Conservation (phyloP, 768 basidiomycete genomes). For the Calocera cornea region DNA sequence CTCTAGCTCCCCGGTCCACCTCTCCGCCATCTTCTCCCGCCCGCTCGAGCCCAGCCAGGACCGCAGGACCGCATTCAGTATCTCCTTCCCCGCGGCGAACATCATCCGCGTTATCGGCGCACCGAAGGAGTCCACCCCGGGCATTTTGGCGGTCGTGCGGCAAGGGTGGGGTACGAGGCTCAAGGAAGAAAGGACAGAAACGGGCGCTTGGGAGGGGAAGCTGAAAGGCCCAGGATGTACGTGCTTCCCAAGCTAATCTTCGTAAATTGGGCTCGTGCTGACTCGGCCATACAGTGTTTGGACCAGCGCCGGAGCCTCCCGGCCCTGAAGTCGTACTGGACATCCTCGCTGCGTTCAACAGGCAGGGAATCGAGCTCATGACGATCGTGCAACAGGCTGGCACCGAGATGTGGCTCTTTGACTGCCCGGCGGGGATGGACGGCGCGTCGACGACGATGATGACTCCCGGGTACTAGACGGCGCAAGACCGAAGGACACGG, state of each 20-base stretch:
- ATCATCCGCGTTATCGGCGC: background rate
- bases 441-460: background rate
- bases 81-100: background rate
- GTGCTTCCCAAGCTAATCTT: background rate
- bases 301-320: background rate
- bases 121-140: background rate
- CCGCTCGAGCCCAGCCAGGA: background rate
- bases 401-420: constrained; percentile 1
- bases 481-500: background rate
- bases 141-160: background rate
- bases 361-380: background rate
- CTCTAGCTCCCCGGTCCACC: background rate
- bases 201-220: background rate
- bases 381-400: background rate
- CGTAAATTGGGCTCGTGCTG: background rate
- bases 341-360: background rate
- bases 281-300: background rate
- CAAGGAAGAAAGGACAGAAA: background rate
- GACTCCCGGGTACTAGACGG: background rate
- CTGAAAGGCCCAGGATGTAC: background rate
- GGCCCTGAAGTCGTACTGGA: background rate
- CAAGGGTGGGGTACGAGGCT: background rate
- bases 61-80: background rate
- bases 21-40: background rate
- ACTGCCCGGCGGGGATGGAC: background rate